Base-by-base conservation (phyloP, 2,329 filamentous ascomycete genomes). In the Claviceps pazoutovae region DNA sequence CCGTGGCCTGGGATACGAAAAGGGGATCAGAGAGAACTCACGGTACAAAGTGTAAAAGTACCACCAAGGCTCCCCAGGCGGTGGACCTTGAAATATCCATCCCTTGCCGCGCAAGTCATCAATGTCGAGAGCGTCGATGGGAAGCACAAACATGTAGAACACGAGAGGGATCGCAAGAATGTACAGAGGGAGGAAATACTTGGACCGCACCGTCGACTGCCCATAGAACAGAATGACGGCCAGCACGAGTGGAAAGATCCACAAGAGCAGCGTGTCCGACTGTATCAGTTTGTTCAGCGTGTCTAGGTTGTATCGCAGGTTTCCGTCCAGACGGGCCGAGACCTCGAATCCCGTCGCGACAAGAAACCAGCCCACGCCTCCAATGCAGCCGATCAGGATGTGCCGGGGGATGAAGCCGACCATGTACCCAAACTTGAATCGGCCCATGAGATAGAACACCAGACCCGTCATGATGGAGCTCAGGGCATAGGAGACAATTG, bases 351-450 rank as follows among this genome's bases (percentile, higher is more conserved):
- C 93, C 6, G 93, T 98, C 49, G 88, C 81, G 49, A 96, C 74
- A 19, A 98, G 74, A 67, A 98, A 98, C 78, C 89, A 95, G 5
- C 93, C 93, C 8, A 98, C 93, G 56, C 93, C 93, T 44, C 93
- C 93, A 58, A 98, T 97, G 62, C 93, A 98, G 51, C 93, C 93
- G 56, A 96, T 95, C 36, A 98, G 72, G 59, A 98, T 98, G 60
- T 95, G 91, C 45, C 93, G 82, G 5, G 93, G 93, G 59, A 98
- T 97, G 70, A 98, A 98, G 54, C 90, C 93, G 55, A 97, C 89
- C 55, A 98, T 80, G 56, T 90, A 94, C 36, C 93, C 93, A 51
- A 97, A 80, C 61, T 82, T 83, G 69, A 90, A 94, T 38, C 78
- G 78, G 50, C 93, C 93, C 74, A 98, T 91, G 9, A 86, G 71